A percentile compares a stretch with the other conserved stretches of the same genome.
Conservation (phyloP, 1,284 basidiomycete genomes). For the Mycosarcoma mackinlayi region DNA sequence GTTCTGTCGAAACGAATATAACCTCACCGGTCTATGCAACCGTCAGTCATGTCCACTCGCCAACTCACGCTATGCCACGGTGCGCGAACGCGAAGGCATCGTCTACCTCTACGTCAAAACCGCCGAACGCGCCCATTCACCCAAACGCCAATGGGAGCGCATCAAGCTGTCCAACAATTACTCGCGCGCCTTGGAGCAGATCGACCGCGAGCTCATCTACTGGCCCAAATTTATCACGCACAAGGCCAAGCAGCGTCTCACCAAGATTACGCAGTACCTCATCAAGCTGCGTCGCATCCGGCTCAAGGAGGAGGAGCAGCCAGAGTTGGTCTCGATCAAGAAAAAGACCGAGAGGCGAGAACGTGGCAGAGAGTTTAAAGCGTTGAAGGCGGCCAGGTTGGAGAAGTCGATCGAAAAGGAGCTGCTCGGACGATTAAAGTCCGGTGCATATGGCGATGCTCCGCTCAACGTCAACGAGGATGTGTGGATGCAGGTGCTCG, state of each 20-base stretch:
- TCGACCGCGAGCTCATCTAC: slow-evolving; percentile 89
- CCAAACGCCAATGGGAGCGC: slow-evolving; percentile 96
- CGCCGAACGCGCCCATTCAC: slow-evolving; percentile 94
- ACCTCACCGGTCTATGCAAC: slow-evolving; percentile 96
- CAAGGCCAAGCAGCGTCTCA: slow-evolving; percentile 98
- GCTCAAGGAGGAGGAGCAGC: slow-evolving; percentile 80
- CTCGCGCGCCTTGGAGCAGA: slow-evolving; percentile 83
- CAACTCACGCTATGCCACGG: slow-evolving; percentile 95
- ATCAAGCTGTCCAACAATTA: slow-evolving; percentile 95
- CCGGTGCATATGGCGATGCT: slow-evolving; percentile 96
- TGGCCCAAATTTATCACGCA: slow-evolving; percentile 98
- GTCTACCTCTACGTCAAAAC: slow-evolving; percentile 98
- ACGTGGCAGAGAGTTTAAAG: slow-evolving; percentile 90
- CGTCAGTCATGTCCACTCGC: slow-evolving; percentile 96
- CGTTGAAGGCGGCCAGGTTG: slow-evolving; percentile 82
- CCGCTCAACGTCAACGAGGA: slow-evolving; percentile 98
- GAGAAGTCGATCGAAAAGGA: slow-evolving; percentile 97
- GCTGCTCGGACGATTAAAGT: slow-evolving; percentile 91
- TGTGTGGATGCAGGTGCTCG: slow-evolving; percentile 81
- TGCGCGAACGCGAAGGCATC: slow-evolving; percentile 90
- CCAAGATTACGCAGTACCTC: slow-evolving; percentile 98
- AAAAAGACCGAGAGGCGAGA: slow-evolving; percentile 98
- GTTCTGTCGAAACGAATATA: slow-evolving; percentile 98
- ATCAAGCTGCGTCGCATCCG: slow-evolving; percentile 96
- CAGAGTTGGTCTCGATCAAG: slow-evolving; percentile 92